Base-by-base conservation (phyloP, 1,284 basidiomycete species). In the Fomes fomentarius region DNA sequence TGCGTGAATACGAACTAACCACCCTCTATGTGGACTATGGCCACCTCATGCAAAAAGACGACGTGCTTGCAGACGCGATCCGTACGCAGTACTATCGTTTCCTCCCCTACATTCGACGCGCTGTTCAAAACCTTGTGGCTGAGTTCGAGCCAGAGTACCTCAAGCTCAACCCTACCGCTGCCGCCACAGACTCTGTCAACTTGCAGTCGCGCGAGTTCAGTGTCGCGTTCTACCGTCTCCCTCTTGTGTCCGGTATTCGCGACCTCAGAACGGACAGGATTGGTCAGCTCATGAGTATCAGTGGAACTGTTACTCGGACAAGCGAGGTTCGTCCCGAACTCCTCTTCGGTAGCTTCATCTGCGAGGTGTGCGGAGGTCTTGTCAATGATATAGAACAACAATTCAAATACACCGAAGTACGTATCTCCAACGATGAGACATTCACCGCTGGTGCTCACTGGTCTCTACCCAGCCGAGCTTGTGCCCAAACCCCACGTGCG, bases 301-400 rank as follows among this genome's bases (percentile, higher is more conserved):
- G 90, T 59, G 96, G 96, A 22, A 98, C 96, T 0, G 97, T 99
- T 25, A 99, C 97, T 1, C 82, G 97, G 45, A 99, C 97, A 1
- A 96, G 93, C 62, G 97, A 99, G 76, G 97, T 99, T 42, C 82
- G 97, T 22, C 97, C 97, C 2, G 97, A 99, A 73, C 75, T 99
- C 40, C 79, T 98, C 15, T 95, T 84, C 64, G 97, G 96, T 17
- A 96, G 93, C 50, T 99, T 98, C 71, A 86, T 90, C 43, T 99
- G 97, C 68, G 89, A 93, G 68, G 81, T 89, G 39, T 99, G 97
- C 71, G 83, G 85, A 48, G 91, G 90, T 34, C 77, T 89, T 8
- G 89, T 98, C n/a, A 85, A 91, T 55, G 96, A 98, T 64, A 89
- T 99, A 48, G 97, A 99, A 70, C 97, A 99, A 70, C 97, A 99